These are phyloP conservation scores for Testicularia cyperi DNA, from an alignment of 1,284 basidiomycete genomes.

Conservation along the genomic window DNA sequence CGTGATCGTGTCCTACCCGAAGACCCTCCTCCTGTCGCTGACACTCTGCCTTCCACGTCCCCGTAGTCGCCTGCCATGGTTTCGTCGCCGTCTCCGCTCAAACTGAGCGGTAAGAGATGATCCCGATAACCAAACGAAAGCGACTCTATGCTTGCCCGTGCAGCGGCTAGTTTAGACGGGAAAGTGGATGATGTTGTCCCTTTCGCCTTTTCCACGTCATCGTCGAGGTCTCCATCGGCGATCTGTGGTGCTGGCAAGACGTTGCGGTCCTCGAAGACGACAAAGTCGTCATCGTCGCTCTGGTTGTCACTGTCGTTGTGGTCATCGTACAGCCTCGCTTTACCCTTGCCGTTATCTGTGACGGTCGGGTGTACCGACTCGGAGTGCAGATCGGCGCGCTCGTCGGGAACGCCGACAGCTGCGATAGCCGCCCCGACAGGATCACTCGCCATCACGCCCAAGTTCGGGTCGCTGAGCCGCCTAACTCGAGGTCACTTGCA, in stretches of 20 bases:
- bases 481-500: no score
- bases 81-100: constrained; percentile 41
- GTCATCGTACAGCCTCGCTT: background rate
- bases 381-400: constrained; percentile 32
- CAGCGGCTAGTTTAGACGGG: no score
- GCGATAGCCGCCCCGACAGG: constrained; percentile 48
- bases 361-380: background rate
- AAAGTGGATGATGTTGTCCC: no score
- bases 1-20: background rate
- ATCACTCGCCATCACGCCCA: constrained; percentile 47
- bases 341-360: constrained; percentile 11
- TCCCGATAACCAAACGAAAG: constrained; percentile 47
- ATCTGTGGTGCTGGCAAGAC: constrained; percentile 19
- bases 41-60: constrained; percentile 23
- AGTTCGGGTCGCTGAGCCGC: no score
- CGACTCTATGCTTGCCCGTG: constrained; percentile 37
- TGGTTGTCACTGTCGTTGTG: constrained; percentile 13
- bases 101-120: constrained; percentile 42
- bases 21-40: constrained; percentile 6
- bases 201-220: no score
- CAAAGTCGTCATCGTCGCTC: constrained; percentile 46
- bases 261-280: constrained; percentile 37
- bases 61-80: constrained; percentile 40
- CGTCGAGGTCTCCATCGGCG: constrained; percentile 8
- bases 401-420: constrained; percentile 34